Conservation (phyloP, 345 rosid genomes). For the Chamaenerion angustifolium region DNA sequence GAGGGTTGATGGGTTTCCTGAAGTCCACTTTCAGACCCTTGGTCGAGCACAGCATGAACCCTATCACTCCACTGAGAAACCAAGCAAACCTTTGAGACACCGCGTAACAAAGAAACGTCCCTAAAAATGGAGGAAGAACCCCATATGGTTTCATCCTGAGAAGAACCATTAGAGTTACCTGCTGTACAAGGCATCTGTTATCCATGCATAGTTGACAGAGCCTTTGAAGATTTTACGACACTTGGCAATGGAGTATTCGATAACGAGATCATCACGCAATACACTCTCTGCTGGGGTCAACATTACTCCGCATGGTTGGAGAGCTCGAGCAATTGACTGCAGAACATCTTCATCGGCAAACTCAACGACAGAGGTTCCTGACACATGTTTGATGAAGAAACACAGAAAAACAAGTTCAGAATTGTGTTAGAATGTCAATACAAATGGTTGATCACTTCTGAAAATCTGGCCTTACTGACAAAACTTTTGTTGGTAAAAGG, state of each 20-base stretch:
- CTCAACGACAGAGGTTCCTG: constrained; percentile 3
- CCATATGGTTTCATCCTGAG: no score
- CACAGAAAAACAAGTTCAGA: background rate
- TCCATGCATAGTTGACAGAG: constrained; percentile 17
- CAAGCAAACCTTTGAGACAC: background rate
- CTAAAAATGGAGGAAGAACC: no score
- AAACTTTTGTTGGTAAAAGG: no score
- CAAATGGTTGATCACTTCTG: no score
- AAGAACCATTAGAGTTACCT: no score
- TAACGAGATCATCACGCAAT: constrained; percentile 8
- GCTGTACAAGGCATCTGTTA: constrained; percentile 8
- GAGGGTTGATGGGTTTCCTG: constrained; percentile 22
- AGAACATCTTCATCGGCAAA: constrained; percentile 6
- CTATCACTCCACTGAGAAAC: constrained; percentile 11
- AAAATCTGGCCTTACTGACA: no score
- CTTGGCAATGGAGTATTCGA: constrained; percentile 8
- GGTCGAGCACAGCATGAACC: constrained; percentile 18
- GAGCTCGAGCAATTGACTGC: constrained; percentile 9
- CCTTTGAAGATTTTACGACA: constrained; percentile 14
- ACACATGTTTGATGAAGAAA: background rate
- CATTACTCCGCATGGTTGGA: constrained; percentile 13
- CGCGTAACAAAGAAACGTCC: no score
- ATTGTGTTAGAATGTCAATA: background rate
- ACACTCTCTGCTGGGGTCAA: constrained; percentile 12
- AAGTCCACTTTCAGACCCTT: constrained; percentile 16